Percentiles rank a stretch among this genome's conserved stretches.
phyloP scores from a whole-genome alignment of 768 basidiomycete genomes.

The Agrocybe pediades region DNA sequence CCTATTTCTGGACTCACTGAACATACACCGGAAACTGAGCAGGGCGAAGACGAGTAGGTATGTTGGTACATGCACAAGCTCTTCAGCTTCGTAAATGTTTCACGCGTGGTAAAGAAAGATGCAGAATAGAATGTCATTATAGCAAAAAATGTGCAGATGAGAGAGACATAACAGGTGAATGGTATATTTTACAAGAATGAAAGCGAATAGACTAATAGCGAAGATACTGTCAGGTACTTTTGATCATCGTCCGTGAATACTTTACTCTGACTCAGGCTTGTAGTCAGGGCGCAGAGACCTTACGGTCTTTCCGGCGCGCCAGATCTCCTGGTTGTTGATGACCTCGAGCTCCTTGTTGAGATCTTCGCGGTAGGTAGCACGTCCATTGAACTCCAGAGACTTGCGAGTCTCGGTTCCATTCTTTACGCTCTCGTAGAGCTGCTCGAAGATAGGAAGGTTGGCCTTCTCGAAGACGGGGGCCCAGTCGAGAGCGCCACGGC shows the following conservation, averaged over 20 bases:
- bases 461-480: conserved; percentile 95
- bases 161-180: conserved; percentile 13
- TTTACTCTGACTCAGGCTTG: conserved; percentile 62
- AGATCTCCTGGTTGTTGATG: conserved; percentile 98
- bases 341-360: conserved; percentile 90
- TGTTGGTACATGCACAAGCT: too few species aligned
- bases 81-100: neutral
- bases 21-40: too few species aligned
- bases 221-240: conserved; percentile 26
- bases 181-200: conserved; percentile 22
- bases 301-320: conserved; percentile 95
- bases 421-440: conserved; percentile 91
- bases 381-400: conserved; percentile 93
- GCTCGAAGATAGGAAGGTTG: conserved; percentile 92
- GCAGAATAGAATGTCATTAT: neutral
- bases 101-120: neutral
- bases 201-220: conserved; percentile 13
- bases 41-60: too few species aligned
- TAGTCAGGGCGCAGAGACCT: conserved; percentile 86
- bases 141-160: neutral
- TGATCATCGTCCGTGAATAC: conserved; percentile 6
- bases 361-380: conserved; percentile 89
- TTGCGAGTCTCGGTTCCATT: conserved; percentile 98
- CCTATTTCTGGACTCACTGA: too few species aligned
- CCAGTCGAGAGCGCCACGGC: conserved; percentile 99